These are phyloP conservation scores for Penicillium fuscoglaucum DNA, from an alignment of 2,329 filamentous ascomycete species.

Conservation along the genomic window DNA sequence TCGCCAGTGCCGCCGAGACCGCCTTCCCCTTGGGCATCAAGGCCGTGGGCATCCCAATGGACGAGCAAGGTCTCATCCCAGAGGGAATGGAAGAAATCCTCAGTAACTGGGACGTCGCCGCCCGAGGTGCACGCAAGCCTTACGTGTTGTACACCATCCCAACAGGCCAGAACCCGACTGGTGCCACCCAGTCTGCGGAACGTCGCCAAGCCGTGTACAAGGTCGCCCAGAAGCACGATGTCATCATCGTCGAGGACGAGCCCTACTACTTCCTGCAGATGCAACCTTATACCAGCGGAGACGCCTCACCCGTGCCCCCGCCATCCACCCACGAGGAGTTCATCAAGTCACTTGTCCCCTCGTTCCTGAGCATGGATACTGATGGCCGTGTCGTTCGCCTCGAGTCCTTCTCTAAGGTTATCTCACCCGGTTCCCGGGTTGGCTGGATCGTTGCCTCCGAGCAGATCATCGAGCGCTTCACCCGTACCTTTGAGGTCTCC, in stretches of 20 bases:
- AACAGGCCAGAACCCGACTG: conserved; percentile 88
- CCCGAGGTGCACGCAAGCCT: conserved; percentile 62
- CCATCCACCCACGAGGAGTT: conserved; percentile 70
- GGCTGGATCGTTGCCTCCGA: conserved; percentile 89
- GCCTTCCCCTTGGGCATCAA: conserved; percentile 63
- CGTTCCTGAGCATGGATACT: conserved; percentile 74
- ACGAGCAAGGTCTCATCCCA: conserved; percentile 65
- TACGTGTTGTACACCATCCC: conserved; percentile 70
- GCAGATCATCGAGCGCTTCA: conserved; percentile 79
- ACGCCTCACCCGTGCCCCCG: conserved; percentile 53
- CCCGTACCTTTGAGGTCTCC: conserved; percentile 77
- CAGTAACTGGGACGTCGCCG: conserved; percentile 62
- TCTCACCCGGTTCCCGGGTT: conserved; percentile 75
- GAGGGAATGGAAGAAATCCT: conserved; percentile 63
- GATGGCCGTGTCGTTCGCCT: conserved; percentile 88
- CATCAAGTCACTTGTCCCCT: conserved; percentile 69
- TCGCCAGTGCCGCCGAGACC: conserved; percentile 72
- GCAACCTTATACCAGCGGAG: conserved; percentile 66
- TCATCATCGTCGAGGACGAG: conserved; percentile 88
- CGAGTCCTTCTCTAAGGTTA: conserved; percentile 91
- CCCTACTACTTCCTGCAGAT: conserved; percentile 92
- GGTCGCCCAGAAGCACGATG: conserved; percentile 77
- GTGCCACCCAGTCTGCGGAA: conserved; percentile 71
- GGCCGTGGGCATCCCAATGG: conserved; percentile 63
- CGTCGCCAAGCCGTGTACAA: conserved; percentile 72